Evolutionary conservation across 177 flowering plant genomes (phyloP), one percentile per base, ranked within the genome.

Genomic region (Vitis hybrid): DNA sequence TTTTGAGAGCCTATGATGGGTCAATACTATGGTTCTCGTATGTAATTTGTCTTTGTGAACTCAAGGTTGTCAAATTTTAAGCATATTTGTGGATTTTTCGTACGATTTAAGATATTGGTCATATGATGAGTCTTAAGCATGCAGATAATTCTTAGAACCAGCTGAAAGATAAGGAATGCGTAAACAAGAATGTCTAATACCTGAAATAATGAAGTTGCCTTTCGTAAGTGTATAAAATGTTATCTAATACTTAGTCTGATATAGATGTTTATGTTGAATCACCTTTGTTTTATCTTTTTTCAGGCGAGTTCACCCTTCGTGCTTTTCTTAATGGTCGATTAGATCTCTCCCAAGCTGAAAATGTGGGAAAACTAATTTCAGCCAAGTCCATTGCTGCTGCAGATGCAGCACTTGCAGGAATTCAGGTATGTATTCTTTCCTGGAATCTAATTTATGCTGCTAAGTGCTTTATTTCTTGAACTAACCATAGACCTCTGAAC

Each of bases 301-400:
- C 74, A 95, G 98, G 99, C 19, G 98, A 95, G 84, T 95, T 95
- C 77, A 95, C 99, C 32, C 87, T 91, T 15, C 91, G 98, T 62
- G 99, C 99, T 24, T 95, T 91, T 74, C 76, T 95, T 17, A 93
- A 95, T 86, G 99, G 99, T n/a, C 96, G 99, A 2, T 80, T 95
- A 66, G 98, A 95, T 78, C 97, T 95, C 35, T 82, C 97, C 58
- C 98, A 95, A 83, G 99, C 98, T 60, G 99, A 95, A 84, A 88
- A 86, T 77, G 86, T 93, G 75, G 92, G 76, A 64, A 90, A 85
- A 51, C 81, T 96, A 60, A 74, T 96, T 65, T 83, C 97, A 49
- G 89, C 98, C 57, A 93, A 87, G 77, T 91, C 97, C 49, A 77
- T 77, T 66, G 96, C 90, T 69, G 97, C 97, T 40, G 97, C 97